phyloP scores from a whole-genome alignment of 371 early-diverging fungal species.

The Conidiobolus incongruus region DNA sequence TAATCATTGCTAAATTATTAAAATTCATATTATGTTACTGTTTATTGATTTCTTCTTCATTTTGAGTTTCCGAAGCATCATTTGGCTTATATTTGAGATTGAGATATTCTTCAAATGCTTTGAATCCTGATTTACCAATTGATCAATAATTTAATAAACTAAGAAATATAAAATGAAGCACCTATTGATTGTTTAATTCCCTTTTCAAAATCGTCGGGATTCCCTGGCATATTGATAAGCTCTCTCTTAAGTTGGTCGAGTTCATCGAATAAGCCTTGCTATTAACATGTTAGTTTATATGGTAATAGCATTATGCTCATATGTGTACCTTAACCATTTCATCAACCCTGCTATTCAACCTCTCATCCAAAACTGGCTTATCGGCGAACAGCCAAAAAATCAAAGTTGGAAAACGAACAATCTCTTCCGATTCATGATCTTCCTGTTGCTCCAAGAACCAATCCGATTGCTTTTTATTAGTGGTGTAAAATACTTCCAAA shows the following conservation, averaged over 20 bases:
- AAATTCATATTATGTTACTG: too few species aligned
- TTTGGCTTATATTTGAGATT: slow-evolving; percentile 15
- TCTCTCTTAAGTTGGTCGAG: slow-evolving; percentile 35
- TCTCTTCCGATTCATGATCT: slow-evolving; percentile 13
- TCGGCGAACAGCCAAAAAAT: slow-evolving; percentile 79
- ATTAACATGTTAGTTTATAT: not conserved
- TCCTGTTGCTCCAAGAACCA: slow-evolving; percentile 33
- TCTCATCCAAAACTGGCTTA: slow-evolving; percentile 28
- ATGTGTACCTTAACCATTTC: slow-evolving; percentile 65
- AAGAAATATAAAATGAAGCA: slow-evolving; percentile 8
- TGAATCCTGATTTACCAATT: slow-evolving; percentile 30
- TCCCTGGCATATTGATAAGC: slow-evolving; percentile 15
- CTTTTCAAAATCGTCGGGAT: slow-evolving; percentile 33
- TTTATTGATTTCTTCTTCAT: not conserved
- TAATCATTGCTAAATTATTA: too few species aligned
- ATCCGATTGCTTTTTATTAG: slow-evolving; percentile 49
- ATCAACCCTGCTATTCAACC: slow-evolving; percentile 66
- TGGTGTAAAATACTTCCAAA: slow-evolving; percentile 36
- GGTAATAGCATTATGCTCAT: too few species aligned
- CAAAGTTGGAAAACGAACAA: slow-evolving; percentile 29
- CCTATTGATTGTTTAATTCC: slow-evolving; percentile 71
- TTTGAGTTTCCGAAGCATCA: not conserved
- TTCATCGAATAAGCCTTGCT: slow-evolving; percentile 60
- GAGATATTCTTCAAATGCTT: slow-evolving; percentile 58
- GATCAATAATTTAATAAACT: too few species aligned